Evolutionary conservation across 352 stramenopile genomes (phyloP).

Genomic region (Aphanomyces invadans): DNA sequence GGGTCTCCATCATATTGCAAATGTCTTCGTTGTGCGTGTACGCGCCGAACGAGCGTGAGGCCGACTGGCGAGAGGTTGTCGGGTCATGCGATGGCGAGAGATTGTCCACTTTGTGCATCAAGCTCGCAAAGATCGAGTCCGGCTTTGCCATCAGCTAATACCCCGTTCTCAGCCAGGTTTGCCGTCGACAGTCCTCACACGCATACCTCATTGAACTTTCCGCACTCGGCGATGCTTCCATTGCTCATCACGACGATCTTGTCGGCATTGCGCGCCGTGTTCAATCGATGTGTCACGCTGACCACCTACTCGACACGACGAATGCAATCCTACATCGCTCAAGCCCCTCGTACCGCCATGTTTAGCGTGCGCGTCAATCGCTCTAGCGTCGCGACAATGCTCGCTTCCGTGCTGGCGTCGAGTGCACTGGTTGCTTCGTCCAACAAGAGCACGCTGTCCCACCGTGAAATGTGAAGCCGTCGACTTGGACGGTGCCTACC

Average conservation of each 20-base stretch:
- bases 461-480: background rate
- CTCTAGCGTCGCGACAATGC: slow-evolving; percentile 7
- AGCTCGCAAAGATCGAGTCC: slow-evolving; percentile 61
- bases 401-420: slow-evolving; percentile 15
- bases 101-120: slow-evolving; percentile 36
- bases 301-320: background rate
- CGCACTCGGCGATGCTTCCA: slow-evolving; percentile 6
- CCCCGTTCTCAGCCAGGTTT: background rate
- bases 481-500: slow-evolving; percentile 14
- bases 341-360: background rate
- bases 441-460: slow-evolving; percentile 7
- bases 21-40: slow-evolving; percentile 1
- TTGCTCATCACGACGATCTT: slow-evolving; percentile 14
- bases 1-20: background rate
- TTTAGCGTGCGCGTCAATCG: slow-evolving; percentile 2
- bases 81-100: too few relatives aligned
- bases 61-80: background rate
- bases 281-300: slow-evolving; percentile 15
- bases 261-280: slow-evolving; percentile 15
- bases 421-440: slow-evolving; percentile 21
- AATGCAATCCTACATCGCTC: background rate
- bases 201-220: slow-evolving; percentile 42
- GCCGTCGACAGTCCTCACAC: background rate
- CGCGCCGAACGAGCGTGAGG: background rate
- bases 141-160: slow-evolving; percentile 53